Base-by-base conservation (phyloP, 192 early-diverging fungal genomes). In the Podila epicladia region DNA sequence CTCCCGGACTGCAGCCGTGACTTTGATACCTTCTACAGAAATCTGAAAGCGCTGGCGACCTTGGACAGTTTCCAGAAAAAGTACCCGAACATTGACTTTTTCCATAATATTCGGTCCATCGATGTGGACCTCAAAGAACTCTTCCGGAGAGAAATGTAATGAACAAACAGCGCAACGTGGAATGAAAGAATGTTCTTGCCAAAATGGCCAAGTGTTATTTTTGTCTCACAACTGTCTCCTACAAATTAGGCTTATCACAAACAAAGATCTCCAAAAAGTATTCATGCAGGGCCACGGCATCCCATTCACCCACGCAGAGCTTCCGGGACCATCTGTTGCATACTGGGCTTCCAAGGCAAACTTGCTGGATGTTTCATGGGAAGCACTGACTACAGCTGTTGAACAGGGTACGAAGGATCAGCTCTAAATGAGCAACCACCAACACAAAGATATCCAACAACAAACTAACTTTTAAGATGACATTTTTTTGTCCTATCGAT, bases 11-110 rank as follows among this genome's bases (percentile, higher is more conserved):
- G 77, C 58, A 80, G 77, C 62, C 70, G 75, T 12, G 71, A 83
- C 20, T 76, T 73, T 62, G 63, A 76, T 12, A 66, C 82, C 2
- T 83, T 83, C 31, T 73, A 70, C 5, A 76, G 62, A 24, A 78
- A 83, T 28, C 24, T 83, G 8, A 73, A 68, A 26, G 71, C 75
- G 15, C 55, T 83, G 28, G 82, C 82, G 2, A 72, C 65, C 2
- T 45, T 76, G 15, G 82, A 83, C 59, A 75, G 75, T 31, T 83
- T 83, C 62, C 51, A 66, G 24, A 77, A 77, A 33, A 76, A 71
- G 62, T 83, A 83, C 31, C 69, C 70, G 26, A 49, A 65, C 29
- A 53, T 83, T 32, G 82, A 83, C 48, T 83, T 83, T 58, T 83
- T 83, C 33, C 71, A 74, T 48, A 73, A 73, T 31, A 75, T 83